phyloP scores from a whole-genome alignment of 176 grass and related monocot species.

The Saccharum officinarum region DNA sequence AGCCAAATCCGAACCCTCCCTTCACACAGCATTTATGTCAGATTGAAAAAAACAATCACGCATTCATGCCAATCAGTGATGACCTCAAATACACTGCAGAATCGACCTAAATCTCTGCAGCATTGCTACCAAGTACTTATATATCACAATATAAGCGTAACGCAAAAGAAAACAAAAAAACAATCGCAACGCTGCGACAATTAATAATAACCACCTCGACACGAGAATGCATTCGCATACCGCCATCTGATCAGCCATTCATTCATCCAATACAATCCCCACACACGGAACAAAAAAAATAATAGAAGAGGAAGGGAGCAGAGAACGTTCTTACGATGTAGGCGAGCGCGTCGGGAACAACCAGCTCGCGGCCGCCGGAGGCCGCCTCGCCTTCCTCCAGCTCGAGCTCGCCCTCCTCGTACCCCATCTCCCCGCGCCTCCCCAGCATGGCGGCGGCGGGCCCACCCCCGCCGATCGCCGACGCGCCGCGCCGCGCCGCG shows the following conservation, averaged over 20 bases:
- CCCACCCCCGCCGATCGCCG: constrained; percentile 15
- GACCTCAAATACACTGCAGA: neutral
- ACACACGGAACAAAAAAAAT: no score
- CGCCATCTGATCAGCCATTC: neutral
- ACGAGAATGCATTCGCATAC: neutral
- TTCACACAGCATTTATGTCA: neutral
- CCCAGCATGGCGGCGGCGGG: neutral
- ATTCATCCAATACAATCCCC: constrained; percentile 3
- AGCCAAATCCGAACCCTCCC: neutral
- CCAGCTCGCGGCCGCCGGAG: neutral
- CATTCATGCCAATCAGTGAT: neutral
- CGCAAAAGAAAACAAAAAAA: neutral
- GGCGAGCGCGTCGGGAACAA: constrained; percentile 50
- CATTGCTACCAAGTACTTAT: neutral
- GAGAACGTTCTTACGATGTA: constrained; percentile 58
- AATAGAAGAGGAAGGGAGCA: neutral
- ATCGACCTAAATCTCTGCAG: neutral
- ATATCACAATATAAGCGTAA: neutral
- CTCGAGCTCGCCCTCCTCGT: constrained; percentile 56
- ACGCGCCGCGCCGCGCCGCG: constrained; percentile 13
- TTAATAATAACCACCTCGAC: neutral
- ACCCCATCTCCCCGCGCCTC: constrained; percentile 2
- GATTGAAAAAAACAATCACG: neutral
- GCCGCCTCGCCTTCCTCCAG: constrained; percentile 49
- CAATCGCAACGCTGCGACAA: neutral